phyloP scores from a whole-genome alignment of 352 stramenopile species.

The Pythium oligandrum region DNA sequence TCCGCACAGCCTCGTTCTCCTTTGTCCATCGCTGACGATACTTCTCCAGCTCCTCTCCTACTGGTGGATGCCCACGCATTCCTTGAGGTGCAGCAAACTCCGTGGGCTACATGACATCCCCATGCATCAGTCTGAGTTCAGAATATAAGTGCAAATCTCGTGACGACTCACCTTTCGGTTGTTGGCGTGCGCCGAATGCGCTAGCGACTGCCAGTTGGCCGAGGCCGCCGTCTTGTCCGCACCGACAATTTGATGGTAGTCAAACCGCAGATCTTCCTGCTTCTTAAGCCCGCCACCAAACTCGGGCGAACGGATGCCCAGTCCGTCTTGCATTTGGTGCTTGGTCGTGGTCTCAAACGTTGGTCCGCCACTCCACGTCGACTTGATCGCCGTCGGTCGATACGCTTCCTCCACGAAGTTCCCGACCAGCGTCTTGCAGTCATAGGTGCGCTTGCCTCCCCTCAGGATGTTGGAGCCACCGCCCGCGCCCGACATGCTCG shows the following conservation, averaged over 20 bases:
- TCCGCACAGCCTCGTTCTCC: constrained; percentile 44
- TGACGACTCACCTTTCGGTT: constrained; percentile 24
- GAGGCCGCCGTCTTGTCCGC: constrained; percentile 51
- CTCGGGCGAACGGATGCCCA: constrained; percentile 18
- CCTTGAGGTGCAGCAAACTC: constrained; percentile 66
- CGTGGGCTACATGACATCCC: constrained; percentile 21
- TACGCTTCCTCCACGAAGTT: constrained; percentile 83
- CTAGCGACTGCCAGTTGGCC: constrained; percentile 50
- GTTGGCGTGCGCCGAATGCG: constrained; percentile 53
- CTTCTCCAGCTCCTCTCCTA: constrained; percentile 43
- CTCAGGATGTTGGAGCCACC: constrained; percentile 79
- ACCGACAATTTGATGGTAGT: constrained; percentile 62
- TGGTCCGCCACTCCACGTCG: constrained; percentile 32
- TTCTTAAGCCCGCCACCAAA: constrained; percentile 52
- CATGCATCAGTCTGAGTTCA: background rate
- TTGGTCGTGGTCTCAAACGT: constrained; percentile 54
- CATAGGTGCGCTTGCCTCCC: constrained; percentile 67
- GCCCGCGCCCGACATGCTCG: constrained; percentile 20
- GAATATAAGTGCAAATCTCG: background rate
- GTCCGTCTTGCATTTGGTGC: constrained; percentile 53
- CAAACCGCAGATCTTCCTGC: constrained; percentile 51
- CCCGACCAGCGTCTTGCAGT: constrained; percentile 74
- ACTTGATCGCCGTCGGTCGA: constrained; percentile 40
- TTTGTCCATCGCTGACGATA: constrained; percentile 61
- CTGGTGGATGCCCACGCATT: constrained; percentile 39